Evolutionary conservation across 2,329 filamentous ascomycete species (phyloP), one percentile per base, ranked within the genome.

Genomic region (Aspergillus jensenii): DNA sequence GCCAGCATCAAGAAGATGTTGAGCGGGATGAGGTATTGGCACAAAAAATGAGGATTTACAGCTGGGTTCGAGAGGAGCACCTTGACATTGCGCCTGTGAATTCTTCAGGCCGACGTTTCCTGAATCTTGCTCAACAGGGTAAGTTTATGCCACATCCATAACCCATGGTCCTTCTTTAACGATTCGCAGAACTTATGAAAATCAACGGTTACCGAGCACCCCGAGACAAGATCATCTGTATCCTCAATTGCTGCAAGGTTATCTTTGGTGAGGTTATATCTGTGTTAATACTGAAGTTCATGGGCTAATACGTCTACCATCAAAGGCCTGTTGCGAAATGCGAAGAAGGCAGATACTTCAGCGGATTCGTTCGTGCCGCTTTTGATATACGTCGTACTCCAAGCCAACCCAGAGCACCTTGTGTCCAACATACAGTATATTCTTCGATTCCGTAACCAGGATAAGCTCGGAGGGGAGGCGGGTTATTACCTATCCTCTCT

Each of bases 341-440:
- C 91, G 53, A 96, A 96, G 75, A 90, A 89, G 56, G 74, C 72
- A 1, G 95, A 99, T 72, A 93, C 93, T 21, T 98, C 93, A 1
- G 95, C 95, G 12, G 95, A 99, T 76, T 92, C 93, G 0, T 99
- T 99, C 67, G 91, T 97, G 78, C 90, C 95, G 4, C 82, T 98
- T 27, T 82, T 99, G 56, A 99, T 99, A 57, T 98, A 96, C 67
- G 95, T 96, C 25, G 93, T 98, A 12, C 81, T 99, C 25, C 91
- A 95, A 75, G 91, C 92, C 45, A 97, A 96, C 67, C 95, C 95
- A 0, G 93, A 97, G 60, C 91, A 98, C 74, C 80, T 99, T 35
- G 93, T 98, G 25, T 97, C 93, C 59, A 99, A 99, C 73, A 91
- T 99, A 3, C 95, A 99, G 75, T 99, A 99, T 74, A 98, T 99